phyloP scores from a whole-genome alignment of 1,139 yeast species.

The Blastobotrys petasosporus region DNA sequence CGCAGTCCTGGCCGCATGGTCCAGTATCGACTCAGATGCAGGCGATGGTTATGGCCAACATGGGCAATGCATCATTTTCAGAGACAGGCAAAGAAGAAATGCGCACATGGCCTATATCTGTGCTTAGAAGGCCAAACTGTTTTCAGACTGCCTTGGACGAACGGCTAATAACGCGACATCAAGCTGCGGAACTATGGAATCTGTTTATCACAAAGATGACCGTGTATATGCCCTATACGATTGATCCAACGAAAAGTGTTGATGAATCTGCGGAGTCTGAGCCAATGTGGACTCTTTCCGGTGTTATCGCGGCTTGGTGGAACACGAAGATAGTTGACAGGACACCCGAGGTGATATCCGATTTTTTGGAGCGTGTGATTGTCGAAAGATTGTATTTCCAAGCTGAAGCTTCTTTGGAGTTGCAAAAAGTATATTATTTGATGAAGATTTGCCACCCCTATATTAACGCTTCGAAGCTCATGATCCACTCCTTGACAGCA shows the following conservation, averaged over 20 bases:
- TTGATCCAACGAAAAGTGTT: constrained; percentile 2
- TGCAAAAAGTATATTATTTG: constrained; percentile 2
- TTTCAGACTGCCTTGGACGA: constrained; percentile 39
- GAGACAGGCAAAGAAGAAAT: neutral
- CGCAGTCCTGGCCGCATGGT: neutral
- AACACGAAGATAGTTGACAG: neutral
- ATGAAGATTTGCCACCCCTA: constrained; percentile 6
- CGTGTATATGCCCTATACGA: constrained; percentile 19
- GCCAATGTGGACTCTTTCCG: constrained; percentile 8
- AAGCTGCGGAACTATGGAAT: constrained; percentile 34
- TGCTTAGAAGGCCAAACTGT: constrained; percentile 30
- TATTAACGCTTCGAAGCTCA: constrained; percentile 7
- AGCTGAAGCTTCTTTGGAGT: constrained; percentile 8
- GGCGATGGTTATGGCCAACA: neutral
- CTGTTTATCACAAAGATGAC: constrained; percentile 39
- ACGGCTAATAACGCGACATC: constrained; percentile 27
- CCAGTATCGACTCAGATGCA: neutral
- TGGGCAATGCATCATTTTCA: neutral
- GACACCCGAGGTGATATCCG: neutral
- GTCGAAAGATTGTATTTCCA: constrained; percentile 7
- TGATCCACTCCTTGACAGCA: neutral
- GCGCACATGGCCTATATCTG: neutral
- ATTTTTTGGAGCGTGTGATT: constrained; percentile 8
- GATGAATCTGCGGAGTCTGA: constrained; percentile 2
- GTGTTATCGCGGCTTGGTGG: constrained; percentile 7